Percentiles rank a stretch among this genome's conserved stretches.
Conservation (phyloP, 352 stramenopile species). For the Globisporangium splendens region DNA sequence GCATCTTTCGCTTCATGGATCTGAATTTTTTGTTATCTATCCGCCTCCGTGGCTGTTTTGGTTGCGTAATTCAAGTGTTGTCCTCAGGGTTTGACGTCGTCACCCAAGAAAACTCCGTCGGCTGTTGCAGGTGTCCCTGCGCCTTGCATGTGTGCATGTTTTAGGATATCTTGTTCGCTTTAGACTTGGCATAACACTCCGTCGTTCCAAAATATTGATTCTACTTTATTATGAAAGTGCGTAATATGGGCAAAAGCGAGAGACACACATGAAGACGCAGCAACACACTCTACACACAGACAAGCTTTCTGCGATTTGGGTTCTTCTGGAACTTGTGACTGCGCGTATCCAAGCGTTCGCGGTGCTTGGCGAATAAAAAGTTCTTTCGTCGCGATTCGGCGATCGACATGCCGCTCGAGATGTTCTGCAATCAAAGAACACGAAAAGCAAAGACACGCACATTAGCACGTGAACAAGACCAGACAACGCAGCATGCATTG, state of each 20-base stretch:
- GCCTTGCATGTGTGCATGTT: no score
- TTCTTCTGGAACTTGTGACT: slow-evolving; percentile 86
- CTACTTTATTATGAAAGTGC: slow-evolving; percentile 9
- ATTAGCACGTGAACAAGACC: not conserved
- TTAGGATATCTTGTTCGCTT: no score
- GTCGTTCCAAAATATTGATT: slow-evolving; percentile 14
- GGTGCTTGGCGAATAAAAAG: slow-evolving; percentile 77
- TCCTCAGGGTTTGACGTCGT: no score
- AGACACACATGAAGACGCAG: slow-evolving; percentile 3
- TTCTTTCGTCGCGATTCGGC: slow-evolving; percentile 61
- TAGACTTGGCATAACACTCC: no score
- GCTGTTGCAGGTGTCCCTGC: no score
- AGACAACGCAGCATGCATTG: not conserved
- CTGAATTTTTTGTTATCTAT: no score
- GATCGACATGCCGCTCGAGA: slow-evolving; percentile 72
- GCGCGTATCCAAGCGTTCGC: slow-evolving; percentile 71
- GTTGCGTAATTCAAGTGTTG: no score
- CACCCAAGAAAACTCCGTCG: no score
- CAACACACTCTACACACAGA: slow-evolving; percentile 62
- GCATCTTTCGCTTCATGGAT: no score
- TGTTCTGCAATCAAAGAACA: slow-evolving; percentile 42
- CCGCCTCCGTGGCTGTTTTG: no score
- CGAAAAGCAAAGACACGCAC: slow-evolving; percentile 3
- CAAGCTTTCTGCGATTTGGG: slow-evolving; percentile 69
- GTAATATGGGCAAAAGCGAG: slow-evolving; percentile 6